Percentiles rank a stretch among this genome's conserved stretches.
Evolutionary conservation across 2,329 filamentous ascomycete species (phyloP).

Genomic region (Fusarium pseudocircinatum): DNA sequence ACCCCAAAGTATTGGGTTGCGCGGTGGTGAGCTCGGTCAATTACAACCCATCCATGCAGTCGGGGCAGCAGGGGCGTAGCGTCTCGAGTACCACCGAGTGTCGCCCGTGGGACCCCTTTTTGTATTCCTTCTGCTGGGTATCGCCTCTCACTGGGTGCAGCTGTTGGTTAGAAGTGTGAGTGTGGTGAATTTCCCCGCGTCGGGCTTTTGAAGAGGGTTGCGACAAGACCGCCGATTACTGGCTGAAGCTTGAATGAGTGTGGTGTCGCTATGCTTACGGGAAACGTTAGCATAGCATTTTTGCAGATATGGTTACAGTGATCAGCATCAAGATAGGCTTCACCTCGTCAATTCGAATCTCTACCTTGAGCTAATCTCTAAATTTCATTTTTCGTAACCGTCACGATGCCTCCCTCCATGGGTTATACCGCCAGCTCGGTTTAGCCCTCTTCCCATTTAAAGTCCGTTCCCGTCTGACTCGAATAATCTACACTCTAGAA

Average conservation of each 20-base stretch:
- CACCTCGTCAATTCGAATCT: neutral
- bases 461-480: slow-evolving; percentile 8
- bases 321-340: neutral
- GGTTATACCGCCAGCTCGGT: slow-evolving; percentile 21
- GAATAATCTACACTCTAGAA: slow-evolving; percentile 10
- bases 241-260: neutral
- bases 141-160: neutral
- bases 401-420: neutral
- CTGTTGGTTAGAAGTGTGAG: neutral
- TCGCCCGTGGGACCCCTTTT: slow-evolving; percentile 38
- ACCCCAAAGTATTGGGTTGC: slow-evolving; percentile 21
- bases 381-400: neutral
- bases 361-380: neutral
- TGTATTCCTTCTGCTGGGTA: neutral
- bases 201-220: slow-evolving; percentile 15
- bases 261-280: neutral
- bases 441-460: slow-evolving; percentile 1
- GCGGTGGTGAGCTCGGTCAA: slow-evolving; percentile 42
- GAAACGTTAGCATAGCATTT: slow-evolving; percentile 1
- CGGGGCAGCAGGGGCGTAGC: slow-evolving; percentile 38
- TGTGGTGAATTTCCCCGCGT: slow-evolving; percentile 32
- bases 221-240: slow-evolving; percentile 2
- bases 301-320: neutral
- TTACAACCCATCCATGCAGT: slow-evolving; percentile 42
- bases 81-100: slow-evolving; percentile 49